These are phyloP conservation scores for Spathaspora sp. DNA, from an alignment of 1,139 yeast species.

Conservation along the genomic window DNA sequence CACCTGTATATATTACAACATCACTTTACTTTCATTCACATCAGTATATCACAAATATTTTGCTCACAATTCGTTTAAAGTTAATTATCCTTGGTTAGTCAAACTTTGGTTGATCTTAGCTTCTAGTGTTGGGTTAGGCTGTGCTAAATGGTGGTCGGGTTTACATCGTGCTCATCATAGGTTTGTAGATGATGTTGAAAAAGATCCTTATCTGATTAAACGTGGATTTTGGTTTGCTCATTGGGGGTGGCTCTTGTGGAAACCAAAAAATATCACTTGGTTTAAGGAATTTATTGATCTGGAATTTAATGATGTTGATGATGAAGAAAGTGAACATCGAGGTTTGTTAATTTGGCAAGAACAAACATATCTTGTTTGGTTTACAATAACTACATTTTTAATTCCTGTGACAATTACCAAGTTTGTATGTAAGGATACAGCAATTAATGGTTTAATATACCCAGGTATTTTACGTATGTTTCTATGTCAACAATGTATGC, in stretches of 20 bases:
- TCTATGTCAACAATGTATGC: conserved; percentile 56
- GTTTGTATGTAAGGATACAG: conserved; percentile 39
- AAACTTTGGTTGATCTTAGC: conserved; percentile 53
- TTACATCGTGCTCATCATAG: conserved; percentile 72
- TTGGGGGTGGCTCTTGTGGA: conserved; percentile 61
- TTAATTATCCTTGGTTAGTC: conserved; percentile 34
- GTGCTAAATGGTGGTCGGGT: conserved; percentile 62
- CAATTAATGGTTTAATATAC: conserved; percentile 56
- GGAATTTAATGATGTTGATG: conserved; percentile 26
- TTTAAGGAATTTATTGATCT: conserved; percentile 38
- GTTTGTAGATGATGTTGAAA: conserved; percentile 60
- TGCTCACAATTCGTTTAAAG: conserved; percentile 57
- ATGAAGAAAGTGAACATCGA: conserved; percentile 8
- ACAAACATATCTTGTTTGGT: conserved; percentile 42
- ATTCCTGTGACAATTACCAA: conserved; percentile 51
- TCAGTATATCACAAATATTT: conserved; percentile 48
- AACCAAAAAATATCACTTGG: conserved; percentile 43
- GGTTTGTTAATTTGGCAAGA: conserved; percentile 60
- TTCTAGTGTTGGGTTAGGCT: conserved; percentile 61
- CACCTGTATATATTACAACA: conserved; percentile 33
- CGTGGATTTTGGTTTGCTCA: conserved; percentile 61
- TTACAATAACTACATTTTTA: conserved; percentile 45
- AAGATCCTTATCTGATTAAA: conserved; percentile 65
- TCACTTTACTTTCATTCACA: conserved; percentile 42
- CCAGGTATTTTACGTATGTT: conserved; percentile 63